These are phyloP conservation scores for Krasilnikovozyma curviuscula DNA, from an alignment of 768 basidiomycete genomes.

Conservation along the genomic window DNA sequence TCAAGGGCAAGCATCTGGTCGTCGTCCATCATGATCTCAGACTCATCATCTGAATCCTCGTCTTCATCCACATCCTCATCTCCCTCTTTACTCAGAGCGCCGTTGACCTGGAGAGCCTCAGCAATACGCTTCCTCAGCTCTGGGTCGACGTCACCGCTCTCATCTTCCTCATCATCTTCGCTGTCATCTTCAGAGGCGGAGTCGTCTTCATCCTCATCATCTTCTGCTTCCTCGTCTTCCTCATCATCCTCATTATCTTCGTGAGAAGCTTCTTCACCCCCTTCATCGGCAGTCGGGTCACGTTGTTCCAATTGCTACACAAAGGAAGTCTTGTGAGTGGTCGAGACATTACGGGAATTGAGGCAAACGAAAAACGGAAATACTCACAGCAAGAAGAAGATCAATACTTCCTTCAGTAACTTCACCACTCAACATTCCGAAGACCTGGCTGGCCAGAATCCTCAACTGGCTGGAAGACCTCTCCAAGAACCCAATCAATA, in stretches of 20 bases:
- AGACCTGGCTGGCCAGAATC: constrained; percentile 57
- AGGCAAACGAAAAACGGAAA: too few relatives aligned
- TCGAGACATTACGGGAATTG: not conserved
- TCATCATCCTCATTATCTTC: constrained; percentile 29
- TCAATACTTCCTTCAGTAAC: constrained; percentile 54
- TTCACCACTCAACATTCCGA: constrained; percentile 47
- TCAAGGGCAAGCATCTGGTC: constrained; percentile 97
- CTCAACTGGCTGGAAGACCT: constrained; percentile 62
- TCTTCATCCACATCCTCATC: constrained; percentile 42
- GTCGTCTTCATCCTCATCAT: constrained; percentile 33
- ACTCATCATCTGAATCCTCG: constrained; percentile 21
- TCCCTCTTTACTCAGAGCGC: constrained; percentile 29
- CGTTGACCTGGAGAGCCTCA: constrained; percentile 29
- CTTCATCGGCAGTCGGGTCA: constrained; percentile 16
- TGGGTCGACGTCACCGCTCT: constrained; percentile 28
- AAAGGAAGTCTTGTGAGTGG: not conserved
- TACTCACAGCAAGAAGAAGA: constrained; percentile 57
- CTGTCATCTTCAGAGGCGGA: constrained; percentile 23
- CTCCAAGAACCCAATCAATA: constrained; percentile 77
- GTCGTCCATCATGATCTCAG: constrained; percentile 52
- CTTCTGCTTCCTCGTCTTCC: constrained; percentile 15
- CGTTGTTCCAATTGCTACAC: constrained; percentile 10
- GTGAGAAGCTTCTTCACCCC: constrained; percentile 17
- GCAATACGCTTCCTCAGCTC: constrained; percentile 44
- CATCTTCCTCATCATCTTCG: constrained; percentile 28